These are phyloP conservation scores for Cyclocybe cylindracea DNA, from an alignment of 768 basidiomycete species.

Conservation along the genomic window DNA sequence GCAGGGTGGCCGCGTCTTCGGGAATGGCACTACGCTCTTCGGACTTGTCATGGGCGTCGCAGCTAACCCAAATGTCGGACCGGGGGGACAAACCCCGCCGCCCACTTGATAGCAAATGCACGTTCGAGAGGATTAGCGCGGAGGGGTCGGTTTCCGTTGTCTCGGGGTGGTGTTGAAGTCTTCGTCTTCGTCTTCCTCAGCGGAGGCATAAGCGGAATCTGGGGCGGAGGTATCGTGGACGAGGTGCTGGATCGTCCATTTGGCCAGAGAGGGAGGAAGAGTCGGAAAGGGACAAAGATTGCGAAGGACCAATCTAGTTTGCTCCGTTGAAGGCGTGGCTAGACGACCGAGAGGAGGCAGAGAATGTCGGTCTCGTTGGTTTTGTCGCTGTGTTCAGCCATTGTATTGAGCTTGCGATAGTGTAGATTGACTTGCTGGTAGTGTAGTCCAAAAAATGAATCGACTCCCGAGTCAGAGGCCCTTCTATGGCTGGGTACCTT, in stretches of 20 bases:
- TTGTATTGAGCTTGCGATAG: too few species aligned
- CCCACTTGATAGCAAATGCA: slow-evolving; percentile 67
- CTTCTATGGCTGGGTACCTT: too few species aligned
- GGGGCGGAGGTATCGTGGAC: slow-evolving; percentile 48
- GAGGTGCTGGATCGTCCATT: slow-evolving; percentile 25
- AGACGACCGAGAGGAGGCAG: slow-evolving; percentile 63
- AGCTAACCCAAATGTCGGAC: slow-evolving; percentile 51
- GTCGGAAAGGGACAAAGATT: slow-evolving; percentile 41
- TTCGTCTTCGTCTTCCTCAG: slow-evolving; percentile 58
- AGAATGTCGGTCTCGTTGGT: slow-evolving; percentile 43
- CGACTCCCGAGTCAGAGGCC: too few species aligned
- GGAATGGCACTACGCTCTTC: slow-evolving; percentile 43
- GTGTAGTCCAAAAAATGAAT: too few species aligned
- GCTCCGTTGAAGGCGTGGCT: slow-evolving; percentile 27
- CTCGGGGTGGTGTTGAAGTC: slow-evolving; percentile 18
- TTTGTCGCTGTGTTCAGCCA: neutral
- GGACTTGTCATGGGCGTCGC: slow-evolving; percentile 32
- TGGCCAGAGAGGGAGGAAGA: slow-evolving; percentile 29
- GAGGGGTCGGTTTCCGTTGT: slow-evolving; percentile 37
- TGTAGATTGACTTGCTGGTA: too few species aligned
- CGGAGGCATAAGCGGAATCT: slow-evolving; percentile 81
- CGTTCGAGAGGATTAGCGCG: slow-evolving; percentile 69
- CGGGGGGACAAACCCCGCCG: slow-evolving; percentile 69
- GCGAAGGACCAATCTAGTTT: slow-evolving; percentile 43
- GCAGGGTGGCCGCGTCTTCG: slow-evolving; percentile 56